These are phyloP conservation scores for Elongisporangium anandrum DNA, from an alignment of 352 stramenopile genomes.

Conservation along the genomic window DNA sequence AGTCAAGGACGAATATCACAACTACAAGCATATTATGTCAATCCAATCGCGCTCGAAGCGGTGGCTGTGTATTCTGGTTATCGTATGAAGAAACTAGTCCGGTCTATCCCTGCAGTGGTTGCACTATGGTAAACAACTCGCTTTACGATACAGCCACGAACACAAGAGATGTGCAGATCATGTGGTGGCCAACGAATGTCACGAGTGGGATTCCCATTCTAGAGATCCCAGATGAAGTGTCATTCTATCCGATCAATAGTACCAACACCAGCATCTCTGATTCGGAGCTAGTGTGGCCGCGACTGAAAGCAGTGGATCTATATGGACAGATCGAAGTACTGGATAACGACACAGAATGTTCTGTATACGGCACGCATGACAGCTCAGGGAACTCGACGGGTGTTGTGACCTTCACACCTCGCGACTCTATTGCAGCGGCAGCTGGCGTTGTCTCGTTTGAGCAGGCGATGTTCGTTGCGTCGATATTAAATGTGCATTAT, in stretches of 20 bases:
- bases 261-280: slow-evolving; percentile 24
- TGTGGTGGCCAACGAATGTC: slow-evolving; percentile 55
- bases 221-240: slow-evolving; percentile 45
- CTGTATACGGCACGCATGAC: slow-evolving; percentile 12
- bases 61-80: slow-evolving; percentile 65
- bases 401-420: slow-evolving; percentile 27
- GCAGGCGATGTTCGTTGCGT: slow-evolving; percentile 24
- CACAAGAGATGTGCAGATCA: slow-evolving; percentile 37
- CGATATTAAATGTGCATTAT: slow-evolving; percentile 23
- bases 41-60: slow-evolving; percentile 39
- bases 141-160: slow-evolving; percentile 62
- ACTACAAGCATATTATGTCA: slow-evolving; percentile 22
- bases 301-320: slow-evolving; percentile 49
- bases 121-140: slow-evolving; percentile 34
- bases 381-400: slow-evolving; percentile 8
- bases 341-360: slow-evolving; percentile 41
- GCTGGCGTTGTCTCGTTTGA: slow-evolving; percentile 37
- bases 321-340: slow-evolving; percentile 63
- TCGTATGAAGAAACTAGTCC: slow-evolving; percentile 17
- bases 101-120: slow-evolving; percentile 30
- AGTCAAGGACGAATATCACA: slow-evolving; percentile 15
- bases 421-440: slow-evolving; percentile 13
- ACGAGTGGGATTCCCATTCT: slow-evolving; percentile 34
- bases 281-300: slow-evolving; percentile 34
- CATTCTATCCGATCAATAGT: slow-evolving; percentile 23